phyloP scores from a whole-genome alignment of 768 basidiomycete genomes.

The Rossbeevera mucosa region DNA sequence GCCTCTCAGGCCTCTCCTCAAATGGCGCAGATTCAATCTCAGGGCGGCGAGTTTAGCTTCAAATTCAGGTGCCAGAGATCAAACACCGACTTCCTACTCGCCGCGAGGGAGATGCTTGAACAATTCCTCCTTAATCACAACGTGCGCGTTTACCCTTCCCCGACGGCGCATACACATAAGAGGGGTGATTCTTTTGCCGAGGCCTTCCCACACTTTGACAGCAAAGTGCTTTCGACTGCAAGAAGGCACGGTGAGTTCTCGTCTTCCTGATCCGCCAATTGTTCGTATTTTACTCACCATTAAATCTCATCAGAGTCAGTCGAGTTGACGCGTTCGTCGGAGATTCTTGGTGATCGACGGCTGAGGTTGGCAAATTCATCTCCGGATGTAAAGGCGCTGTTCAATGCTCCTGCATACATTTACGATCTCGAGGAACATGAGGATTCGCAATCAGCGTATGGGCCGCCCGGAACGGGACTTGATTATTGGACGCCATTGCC shows the following conservation, averaged over 20 bases:
- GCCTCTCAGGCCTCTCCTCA: conserved; percentile 19
- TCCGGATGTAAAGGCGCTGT: conserved; percentile 92
- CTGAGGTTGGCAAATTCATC: conserved; percentile 84
- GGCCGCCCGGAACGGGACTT: conserved; percentile 44
- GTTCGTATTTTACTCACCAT: conserved; percentile 13
- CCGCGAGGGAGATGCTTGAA: conserved; percentile 89
- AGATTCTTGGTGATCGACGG: conserved; percentile 66
- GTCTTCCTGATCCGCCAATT: conserved; percentile 28
- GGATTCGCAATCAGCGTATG: conserved; percentile 57
- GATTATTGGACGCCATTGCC: conserved; percentile 78
- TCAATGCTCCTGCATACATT: conserved; percentile 81
- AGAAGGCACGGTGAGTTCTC: conserved; percentile 52
- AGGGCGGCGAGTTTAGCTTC: conserved; percentile 75
- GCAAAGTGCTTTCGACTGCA: conserved; percentile 82
- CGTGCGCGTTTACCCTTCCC: conserved; percentile 75
- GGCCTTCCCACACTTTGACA: conserved; percentile 94
- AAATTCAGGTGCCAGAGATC: conserved; percentile 94
- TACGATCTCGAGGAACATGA: conserved; percentile 75
- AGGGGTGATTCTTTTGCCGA: conserved; percentile 91
- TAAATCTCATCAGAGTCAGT: conserved; percentile 55
- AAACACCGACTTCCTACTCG: conserved; percentile 88
- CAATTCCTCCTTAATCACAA: conserved; percentile 84
- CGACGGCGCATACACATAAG: conserved; percentile 75
- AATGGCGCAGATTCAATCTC: conserved; percentile 15
- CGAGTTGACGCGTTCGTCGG: conserved; percentile 59